phyloP scores from a whole-genome alignment of 1,139 yeast genomes.

The Sugiyamaella pinicola region DNA sequence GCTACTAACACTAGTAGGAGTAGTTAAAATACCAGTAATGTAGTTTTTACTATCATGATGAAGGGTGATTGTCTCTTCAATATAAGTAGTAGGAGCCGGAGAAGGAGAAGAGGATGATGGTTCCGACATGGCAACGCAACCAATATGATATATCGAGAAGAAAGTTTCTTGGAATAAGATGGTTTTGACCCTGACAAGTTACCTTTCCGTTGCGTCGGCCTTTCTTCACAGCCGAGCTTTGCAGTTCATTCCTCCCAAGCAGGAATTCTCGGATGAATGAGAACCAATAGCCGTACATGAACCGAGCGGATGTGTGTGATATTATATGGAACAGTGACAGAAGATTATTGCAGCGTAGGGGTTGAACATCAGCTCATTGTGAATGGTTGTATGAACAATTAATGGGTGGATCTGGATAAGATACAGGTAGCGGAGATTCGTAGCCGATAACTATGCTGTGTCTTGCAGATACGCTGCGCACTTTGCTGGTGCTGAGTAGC shows the following conservation, averaged over 20 bases:
- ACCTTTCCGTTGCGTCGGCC: too few species aligned
- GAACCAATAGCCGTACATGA: constrained; percentile 4
- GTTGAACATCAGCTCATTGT: too few species aligned
- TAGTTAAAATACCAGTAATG: constrained; percentile 21
- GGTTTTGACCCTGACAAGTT: too few species aligned
- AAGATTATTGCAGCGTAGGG: background rate
- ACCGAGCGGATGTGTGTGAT: background rate
- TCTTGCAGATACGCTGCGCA: too few species aligned
- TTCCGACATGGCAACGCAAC: constrained; percentile 8
- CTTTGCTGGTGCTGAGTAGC: too few species aligned
- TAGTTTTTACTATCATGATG: constrained; percentile 17
- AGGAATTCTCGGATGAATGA: background rate
- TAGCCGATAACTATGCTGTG: too few species aligned
- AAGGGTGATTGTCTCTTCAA: constrained; percentile 18
- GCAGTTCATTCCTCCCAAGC: background rate
- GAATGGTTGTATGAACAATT: too few species aligned
- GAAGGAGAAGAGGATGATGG: constrained; percentile 4
- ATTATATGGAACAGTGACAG: background rate
- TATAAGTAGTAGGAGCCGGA: constrained; percentile 4
- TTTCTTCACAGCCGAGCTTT: constrained; percentile 4
- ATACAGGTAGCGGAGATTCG: too few species aligned
- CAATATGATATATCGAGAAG: background rate
- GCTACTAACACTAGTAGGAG: constrained; percentile 28
- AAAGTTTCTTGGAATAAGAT: too few species aligned
- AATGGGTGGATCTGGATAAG: too few species aligned